Base-by-base conservation (phyloP, 148 eudicot species). In the Arbutus unedo region DNA sequence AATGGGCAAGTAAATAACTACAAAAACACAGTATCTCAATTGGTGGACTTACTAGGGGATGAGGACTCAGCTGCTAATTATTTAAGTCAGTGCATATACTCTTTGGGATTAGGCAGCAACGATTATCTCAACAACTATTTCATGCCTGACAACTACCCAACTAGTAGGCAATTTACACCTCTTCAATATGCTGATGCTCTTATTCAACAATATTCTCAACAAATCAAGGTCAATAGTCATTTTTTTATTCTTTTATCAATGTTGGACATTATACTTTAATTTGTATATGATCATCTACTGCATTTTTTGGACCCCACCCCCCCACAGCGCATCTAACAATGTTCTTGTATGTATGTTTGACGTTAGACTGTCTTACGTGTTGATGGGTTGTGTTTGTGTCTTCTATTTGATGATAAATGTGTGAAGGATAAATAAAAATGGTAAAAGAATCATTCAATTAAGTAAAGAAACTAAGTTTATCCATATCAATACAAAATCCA, bases 91-190 rank as follows among this genome's bases (percentile, higher is more conserved):
- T 91, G 92, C 83, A 64, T 89, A 44, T 88, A 89, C 47, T 62
- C 88, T 15, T 53, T 91, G 51, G 90, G 89, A 78, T 21, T 91
- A 19, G 93, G 93, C 54, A 91, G 91, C 78, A 91, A 91, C 45
- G 93, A 91, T 76, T 91, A 91, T 62, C 85, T 91, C 23, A 91
- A 91, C 83, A 91, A 91, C 81, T 91, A 91, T 79, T 91, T 90
- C 77, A 81, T 87, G 90, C 92, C 98, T 1, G 31, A 64, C 0
- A 53, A 55, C 13, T 92, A 94, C 84, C 11, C 88, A 0, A 86
- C 91, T 1, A 85, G 90, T 79, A 78, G 81, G 3, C 74, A 72
- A 23, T 91, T 82, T 82, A 81, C 84, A 14, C 87, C 89, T 9
- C 82, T 83, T 1, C 88, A 92, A 84, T 94, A 85, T 51, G 91